Percentiles rank a stretch among this genome's conserved stretches.
phyloP scores from a whole-genome alignment of 129 eudicot species.

The Helianthus annuus region DNA sequence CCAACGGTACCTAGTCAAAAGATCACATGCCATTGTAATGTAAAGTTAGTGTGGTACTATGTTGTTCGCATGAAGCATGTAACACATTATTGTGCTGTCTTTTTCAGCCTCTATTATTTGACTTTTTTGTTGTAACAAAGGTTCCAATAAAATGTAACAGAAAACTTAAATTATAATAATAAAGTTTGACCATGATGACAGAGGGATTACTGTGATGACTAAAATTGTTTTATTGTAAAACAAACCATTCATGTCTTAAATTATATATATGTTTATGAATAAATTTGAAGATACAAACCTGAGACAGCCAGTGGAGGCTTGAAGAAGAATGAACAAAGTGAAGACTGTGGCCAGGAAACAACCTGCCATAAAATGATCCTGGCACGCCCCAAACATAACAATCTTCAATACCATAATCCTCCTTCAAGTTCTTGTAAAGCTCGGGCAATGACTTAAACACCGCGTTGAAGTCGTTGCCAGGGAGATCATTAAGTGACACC shows the following conservation, averaged over 20 bases:
- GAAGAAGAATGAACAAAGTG: constrained; percentile 57
- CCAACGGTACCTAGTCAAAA: constrained; percentile 52
- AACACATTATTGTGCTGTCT: too few species aligned
- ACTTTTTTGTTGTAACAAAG: too few species aligned
- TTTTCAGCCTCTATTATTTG: too few species aligned
- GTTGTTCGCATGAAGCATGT: not conserved
- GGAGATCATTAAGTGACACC: constrained; percentile 48
- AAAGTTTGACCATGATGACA: too few species aligned
- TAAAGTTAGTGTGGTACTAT: not conserved
- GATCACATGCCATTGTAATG: not conserved
- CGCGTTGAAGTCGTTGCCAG: constrained; percentile 45
- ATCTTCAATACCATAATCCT: constrained; percentile 31
- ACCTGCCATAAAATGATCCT: constrained; percentile 50
- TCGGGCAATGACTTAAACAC: constrained; percentile 36
- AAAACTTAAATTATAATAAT: too few species aligned
- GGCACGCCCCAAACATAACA: constrained; percentile 50
- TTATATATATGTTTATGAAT: not conserved
- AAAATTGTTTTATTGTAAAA: too few species aligned
- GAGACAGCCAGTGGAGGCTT: constrained; percentile 55
- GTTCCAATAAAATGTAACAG: too few species aligned
- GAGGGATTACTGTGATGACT: too few species aligned
- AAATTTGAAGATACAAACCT: constrained; percentile 26
- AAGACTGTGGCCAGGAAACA: constrained; percentile 40
- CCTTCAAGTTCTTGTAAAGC: constrained; percentile 30
- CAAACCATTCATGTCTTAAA: too few species aligned